A percentile compares a stretch with the other conserved stretches of the same genome.
These are phyloP conservation scores for Fusarium sp. DNA, from an alignment of 2,329 filamentous ascomycete genomes.

Conservation along the genomic window DNA sequence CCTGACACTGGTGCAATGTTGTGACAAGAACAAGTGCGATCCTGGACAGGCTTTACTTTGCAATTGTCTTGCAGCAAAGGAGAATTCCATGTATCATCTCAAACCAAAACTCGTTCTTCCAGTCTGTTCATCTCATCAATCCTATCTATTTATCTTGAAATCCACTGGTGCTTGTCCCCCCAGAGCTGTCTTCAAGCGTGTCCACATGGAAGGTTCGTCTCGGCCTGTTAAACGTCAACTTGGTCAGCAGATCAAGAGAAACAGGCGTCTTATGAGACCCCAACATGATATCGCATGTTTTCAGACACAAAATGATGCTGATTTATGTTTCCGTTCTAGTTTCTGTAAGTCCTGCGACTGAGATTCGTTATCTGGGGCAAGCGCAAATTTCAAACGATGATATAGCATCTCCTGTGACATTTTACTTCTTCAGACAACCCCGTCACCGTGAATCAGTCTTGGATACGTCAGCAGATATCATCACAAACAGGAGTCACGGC, in stretches of 20 bases:
- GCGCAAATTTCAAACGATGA: background rate
- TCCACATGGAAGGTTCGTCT: background rate
- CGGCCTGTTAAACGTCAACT: background rate
- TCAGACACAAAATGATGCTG: background rate
- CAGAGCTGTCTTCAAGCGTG: background rate
- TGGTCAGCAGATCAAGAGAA: background rate
- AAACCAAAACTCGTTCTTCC: fast-evolving
- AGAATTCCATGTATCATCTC: background rate
- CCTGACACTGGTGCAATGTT: background rate
- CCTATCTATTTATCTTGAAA: background rate
- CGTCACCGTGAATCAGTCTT: no score
- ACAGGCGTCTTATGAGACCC: fast-evolving
- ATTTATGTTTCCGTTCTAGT: background rate
- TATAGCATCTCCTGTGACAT: background rate
- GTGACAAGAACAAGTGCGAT: background rate
- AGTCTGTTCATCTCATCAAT: background rate
- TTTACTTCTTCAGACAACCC: background rate
- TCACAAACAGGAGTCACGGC: background rate
- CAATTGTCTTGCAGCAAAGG: no score
- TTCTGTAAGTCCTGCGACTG: no score
- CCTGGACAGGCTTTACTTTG: background rate
- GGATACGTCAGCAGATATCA: no score
- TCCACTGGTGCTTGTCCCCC: background rate
- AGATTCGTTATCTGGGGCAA: background rate
- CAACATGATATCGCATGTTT: no score